phyloP scores from a whole-genome alignment of 345 rosid species.

The Capsella bursapastoris region DNA sequence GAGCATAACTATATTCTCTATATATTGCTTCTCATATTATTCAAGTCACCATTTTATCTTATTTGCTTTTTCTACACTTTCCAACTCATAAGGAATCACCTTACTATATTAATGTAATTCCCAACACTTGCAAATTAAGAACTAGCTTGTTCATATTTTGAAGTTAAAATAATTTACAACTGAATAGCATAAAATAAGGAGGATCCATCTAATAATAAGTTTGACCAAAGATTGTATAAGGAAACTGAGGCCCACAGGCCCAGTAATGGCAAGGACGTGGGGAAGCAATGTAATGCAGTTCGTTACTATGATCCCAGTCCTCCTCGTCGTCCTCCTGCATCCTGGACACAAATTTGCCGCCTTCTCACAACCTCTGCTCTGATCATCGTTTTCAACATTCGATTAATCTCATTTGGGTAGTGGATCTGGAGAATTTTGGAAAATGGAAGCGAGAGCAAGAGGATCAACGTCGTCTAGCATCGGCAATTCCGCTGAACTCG shows the following conservation, averaged over 20 bases:
- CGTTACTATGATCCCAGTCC: too few relatives aligned
- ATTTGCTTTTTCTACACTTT: constrained; percentile 23
- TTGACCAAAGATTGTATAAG: too few relatives aligned
- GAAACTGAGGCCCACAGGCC: too few relatives aligned
- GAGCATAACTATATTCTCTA: constrained; percentile 9
- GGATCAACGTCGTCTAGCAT: constrained; percentile 53
- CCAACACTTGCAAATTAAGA: not conserved
- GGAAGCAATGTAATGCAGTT: too few relatives aligned
- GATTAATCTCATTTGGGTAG: not conserved
- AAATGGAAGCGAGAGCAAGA: constrained; percentile 43
- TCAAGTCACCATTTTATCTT: constrained; percentile 7
- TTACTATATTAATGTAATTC: constrained; percentile 17
- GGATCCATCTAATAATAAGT: too few relatives aligned
- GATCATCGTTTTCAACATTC: not conserved
- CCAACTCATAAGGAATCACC: constrained; percentile 33
- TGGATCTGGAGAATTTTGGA: not conserved
- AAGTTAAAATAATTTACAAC: too few relatives aligned
- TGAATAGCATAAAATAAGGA: too few relatives aligned
- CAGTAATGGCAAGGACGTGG: constrained; percentile 4
- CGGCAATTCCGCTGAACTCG: constrained; percentile 72
- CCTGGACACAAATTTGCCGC: constrained; percentile 23
- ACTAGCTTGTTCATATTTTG: too few relatives aligned
- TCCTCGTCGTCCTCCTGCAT: too few relatives aligned
- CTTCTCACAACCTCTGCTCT: constrained; percentile 12
- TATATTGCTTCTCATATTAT: constrained; percentile 1